phyloP scores from a whole-genome alignment of 2,329 filamentous ascomycete genomes.

The Beauveria pseudobassiana region DNA sequence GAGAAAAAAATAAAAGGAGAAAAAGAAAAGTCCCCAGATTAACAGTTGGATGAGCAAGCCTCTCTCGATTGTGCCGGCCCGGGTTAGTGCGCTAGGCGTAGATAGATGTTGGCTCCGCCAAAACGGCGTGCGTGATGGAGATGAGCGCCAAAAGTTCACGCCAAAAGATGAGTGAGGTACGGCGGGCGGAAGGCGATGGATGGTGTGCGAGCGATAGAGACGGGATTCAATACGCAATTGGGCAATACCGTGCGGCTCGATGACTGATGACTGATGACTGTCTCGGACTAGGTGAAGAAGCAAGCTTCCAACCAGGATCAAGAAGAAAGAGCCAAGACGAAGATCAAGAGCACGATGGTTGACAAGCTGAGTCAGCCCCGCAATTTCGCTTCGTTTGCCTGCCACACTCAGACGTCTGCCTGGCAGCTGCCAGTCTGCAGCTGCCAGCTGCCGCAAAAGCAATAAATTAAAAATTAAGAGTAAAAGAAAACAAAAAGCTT shows the following conservation, averaged over 20 bases:
- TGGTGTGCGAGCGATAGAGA: neutral
- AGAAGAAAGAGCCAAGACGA: neutral
- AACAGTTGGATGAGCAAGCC: neutral
- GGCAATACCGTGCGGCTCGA: constrained; percentile 5
- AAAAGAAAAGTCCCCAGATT: constrained; percentile 5
- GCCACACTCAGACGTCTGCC: neutral
- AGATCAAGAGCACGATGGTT: neutral
- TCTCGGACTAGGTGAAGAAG: neutral
- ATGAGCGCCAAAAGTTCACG: constrained; percentile 1
- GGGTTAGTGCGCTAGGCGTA: neutral
- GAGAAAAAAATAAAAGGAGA: neutral
- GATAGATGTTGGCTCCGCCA: neutral
- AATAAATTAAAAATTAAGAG: too few species aligned
- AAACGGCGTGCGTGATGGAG: neutral
- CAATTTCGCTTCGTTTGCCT: neutral
- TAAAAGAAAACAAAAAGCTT: too few species aligned
- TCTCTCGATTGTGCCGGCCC: neutral
- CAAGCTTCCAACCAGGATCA: neutral
- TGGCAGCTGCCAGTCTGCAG: neutral
- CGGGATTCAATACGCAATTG: constrained; percentile 7
- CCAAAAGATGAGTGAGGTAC: neutral
- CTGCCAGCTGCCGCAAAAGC: neutral
- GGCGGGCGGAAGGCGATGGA: neutral
- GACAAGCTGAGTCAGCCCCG: constrained; percentile 5
- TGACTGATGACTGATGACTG: neutral